phyloP scores from a whole-genome alignment of 345 rosid genomes.

The Melaleuca quinquenervia region DNA sequence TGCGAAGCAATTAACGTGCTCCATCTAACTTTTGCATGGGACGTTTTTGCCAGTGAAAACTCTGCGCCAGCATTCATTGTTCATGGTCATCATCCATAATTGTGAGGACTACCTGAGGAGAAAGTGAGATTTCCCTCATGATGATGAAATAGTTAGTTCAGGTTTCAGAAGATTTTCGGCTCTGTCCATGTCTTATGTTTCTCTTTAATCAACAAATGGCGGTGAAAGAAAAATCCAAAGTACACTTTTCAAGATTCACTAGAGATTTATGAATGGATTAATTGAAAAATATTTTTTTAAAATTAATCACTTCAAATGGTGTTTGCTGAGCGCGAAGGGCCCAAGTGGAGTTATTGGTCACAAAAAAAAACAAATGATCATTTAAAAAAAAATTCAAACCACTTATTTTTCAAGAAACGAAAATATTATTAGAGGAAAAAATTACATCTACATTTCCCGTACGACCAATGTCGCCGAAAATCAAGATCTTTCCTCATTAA shows the following conservation, averaged over 20 bases:
- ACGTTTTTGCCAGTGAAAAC: neutral
- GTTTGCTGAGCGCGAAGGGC: too few species aligned
- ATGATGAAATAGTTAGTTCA: neutral
- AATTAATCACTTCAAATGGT: too few species aligned
- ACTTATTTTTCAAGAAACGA: too few species aligned
- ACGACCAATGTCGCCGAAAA: neutral
- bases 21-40: neutral
- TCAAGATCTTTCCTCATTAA: neutral
- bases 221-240: neutral
- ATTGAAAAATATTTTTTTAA: too few species aligned
- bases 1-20: neutral
- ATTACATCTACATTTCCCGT: neutral
- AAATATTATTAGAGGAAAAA: too few species aligned
- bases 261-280: too few species aligned
- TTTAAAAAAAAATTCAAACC: too few species aligned
- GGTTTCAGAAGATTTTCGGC: neutral
- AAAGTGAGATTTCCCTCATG: conserved; percentile 1
- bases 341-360: too few species aligned
- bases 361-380: too few species aligned
- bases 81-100: neutral
- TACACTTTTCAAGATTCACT: neutral
- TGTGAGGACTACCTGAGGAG: neutral
- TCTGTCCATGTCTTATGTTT: neutral
- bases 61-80: neutral
- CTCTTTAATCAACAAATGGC: neutral